A percentile compares a stretch with the other conserved stretches of the same genome.
phyloP scores from a whole-genome alignment of 768 basidiomycete genomes.

The Pulveroboletus sp. region DNA sequence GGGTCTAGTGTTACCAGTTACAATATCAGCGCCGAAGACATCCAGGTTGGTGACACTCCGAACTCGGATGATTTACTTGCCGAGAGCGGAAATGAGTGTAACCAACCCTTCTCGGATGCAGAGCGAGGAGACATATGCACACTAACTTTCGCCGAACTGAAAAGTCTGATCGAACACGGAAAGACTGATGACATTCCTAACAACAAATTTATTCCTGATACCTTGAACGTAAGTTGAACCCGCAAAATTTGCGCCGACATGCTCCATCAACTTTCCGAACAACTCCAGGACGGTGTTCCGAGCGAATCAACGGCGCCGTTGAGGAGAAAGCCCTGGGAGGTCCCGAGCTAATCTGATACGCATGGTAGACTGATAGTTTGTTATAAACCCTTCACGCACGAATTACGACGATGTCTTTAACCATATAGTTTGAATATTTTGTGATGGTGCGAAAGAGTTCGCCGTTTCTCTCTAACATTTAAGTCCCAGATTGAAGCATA shows the following conservation, averaged over 20 bases:
- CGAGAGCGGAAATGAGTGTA: constrained; percentile 22
- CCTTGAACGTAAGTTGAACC: constrained; percentile 50
- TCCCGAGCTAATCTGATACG: constrained; percentile 14
- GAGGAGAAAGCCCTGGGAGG: constrained; percentile 72
- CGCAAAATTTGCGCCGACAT: not conserved
- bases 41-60: constrained; percentile 12
- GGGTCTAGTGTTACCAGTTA: constrained; percentile 29
- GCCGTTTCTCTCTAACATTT: constrained; percentile 1
- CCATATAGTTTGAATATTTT: constrained; percentile 5
- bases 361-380: constrained; percentile 10
- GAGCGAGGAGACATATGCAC: constrained; percentile 37
- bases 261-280: constrained; percentile 1
- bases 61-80: constrained; percentile 8
- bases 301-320: constrained; percentile 49
- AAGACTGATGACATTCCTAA: constrained; percentile 73
- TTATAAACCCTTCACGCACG: constrained; percentile 6
- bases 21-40: constrained; percentile 28
- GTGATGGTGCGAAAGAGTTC: constrained; percentile 12
- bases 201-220: constrained; percentile 67
- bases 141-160: constrained; percentile 64
- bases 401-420: constrained; percentile 15
- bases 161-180: constrained; percentile 67
- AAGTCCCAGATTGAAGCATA: constrained; percentile 8
- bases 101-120: constrained; percentile 1
- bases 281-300: constrained; percentile 47